phyloP scores from a whole-genome alignment of 164 flowering plant species.

The Dillenia turbinata region DNA sequence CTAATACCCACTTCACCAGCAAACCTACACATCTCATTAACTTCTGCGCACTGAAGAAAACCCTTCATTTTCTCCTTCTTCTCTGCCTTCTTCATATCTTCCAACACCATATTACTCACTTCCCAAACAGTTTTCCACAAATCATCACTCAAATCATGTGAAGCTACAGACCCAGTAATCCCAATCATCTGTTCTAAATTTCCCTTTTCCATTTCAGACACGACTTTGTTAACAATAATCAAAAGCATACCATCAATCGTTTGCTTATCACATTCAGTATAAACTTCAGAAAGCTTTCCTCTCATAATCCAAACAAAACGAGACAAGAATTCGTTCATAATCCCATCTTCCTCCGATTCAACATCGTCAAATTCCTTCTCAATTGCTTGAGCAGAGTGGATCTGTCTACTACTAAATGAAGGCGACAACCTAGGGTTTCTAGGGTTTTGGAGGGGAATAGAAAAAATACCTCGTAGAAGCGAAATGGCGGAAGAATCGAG shows the following conservation, averaged over 20 bases:
- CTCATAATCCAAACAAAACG: slow-evolving; percentile 81
- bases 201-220: slow-evolving; percentile 63
- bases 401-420: slow-evolving; percentile 9
- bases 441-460: background rate
- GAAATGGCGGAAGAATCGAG: slow-evolving; percentile 5
- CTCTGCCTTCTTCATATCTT: slow-evolving; percentile 74
- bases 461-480: background rate
- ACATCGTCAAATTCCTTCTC: slow-evolving; percentile 11
- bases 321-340: slow-evolving; percentile 76
- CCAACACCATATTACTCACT: slow-evolving; percentile 59
- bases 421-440: slow-evolving; percentile 8
- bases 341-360: slow-evolving; percentile 31
- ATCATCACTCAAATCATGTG: slow-evolving; percentile 72
- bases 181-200: slow-evolving; percentile 38
- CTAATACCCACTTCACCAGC: slow-evolving; percentile 92
- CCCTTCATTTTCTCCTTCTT: slow-evolving; percentile 82
- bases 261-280: slow-evolving; percentile 54
- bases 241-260: slow-evolving; percentile 76
- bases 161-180: slow-evolving; percentile 15
- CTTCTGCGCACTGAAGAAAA: slow-evolving; percentile 63
- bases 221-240: slow-evolving; percentile 67
- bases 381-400: slow-evolving; percentile 28
- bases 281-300: slow-evolving; percentile 48
- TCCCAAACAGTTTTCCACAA: slow-evolving; percentile 86
- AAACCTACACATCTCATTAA: slow-evolving; percentile 73